Evolutionary conservation across 208 protist genomes (phyloP), one percentile per base, ranked within the genome.

Genomic region (Lotmaria passim): DNA sequence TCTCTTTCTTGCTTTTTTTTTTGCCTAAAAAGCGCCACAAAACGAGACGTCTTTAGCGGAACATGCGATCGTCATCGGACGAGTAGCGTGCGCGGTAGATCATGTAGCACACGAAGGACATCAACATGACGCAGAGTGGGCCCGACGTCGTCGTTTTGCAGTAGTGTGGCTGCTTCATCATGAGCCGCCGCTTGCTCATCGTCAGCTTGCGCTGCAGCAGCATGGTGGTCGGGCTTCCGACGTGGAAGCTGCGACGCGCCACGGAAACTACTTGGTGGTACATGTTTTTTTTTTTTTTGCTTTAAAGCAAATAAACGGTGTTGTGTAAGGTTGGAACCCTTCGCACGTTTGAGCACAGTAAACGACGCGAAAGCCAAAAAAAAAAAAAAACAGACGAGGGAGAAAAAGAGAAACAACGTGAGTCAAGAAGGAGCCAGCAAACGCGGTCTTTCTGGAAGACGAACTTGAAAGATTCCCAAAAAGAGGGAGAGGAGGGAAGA

Each of bases 171-270:
- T 77, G 71, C 52, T 83, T 72, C 65, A 75, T 79, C 56, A 73
- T 77, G 23, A 82, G 77, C 4, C 83, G 70, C 12, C 70, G 69
- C 63, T 85, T 85, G 65, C 83, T 89, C 79, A 89, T 77, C 46
- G 64, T 74, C 26, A 89, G 61, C 59, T 77, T 80, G 31, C 57
- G 59, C 30, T 36, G 46, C 34, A 55, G 44, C 21, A 58, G 67
- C 33, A 12, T 19, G 23, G 52, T 10, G 21, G 67, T 46, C 0
- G 67, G 36, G 2, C n/a, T 12, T 8, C 38, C 48, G 21, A 1
- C n/a, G 26, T 30, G 21, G 30, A 60, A 1, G 41, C 44, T 6
- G 11, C 68, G 63, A 19, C 57, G 50, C 10, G 67, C 34, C 21
- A 41, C 38, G 1, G 43, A 34, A 2, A 52, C 30, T 0, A 39